These are phyloP conservation scores for Calocera viscosa DNA, from an alignment of 768 basidiomycete species.

Conservation along the genomic window DNA sequence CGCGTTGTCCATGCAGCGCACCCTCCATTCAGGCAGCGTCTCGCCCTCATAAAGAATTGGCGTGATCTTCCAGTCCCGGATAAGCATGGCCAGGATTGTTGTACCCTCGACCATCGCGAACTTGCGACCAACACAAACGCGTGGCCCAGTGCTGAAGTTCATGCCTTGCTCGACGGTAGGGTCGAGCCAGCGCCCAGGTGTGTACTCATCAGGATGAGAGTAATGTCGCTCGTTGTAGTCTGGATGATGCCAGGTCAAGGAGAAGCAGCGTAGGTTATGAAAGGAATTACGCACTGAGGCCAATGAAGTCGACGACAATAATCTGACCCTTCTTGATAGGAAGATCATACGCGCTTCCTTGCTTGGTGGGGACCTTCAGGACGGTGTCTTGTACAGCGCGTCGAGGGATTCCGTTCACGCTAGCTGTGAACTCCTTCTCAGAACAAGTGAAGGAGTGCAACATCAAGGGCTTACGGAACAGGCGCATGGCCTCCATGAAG, in stretches of 20 bases:
- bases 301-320: neutral
- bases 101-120: constrained; percentile 44
- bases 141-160: constrained; percentile 32
- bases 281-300: no score
- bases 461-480: constrained; percentile 25
- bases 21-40: constrained; percentile 24
- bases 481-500: constrained; percentile 25
- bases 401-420: neutral
- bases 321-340: neutral
- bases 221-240: constrained; percentile 43
- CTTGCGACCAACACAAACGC: constrained; percentile 42
- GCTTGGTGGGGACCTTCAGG: neutral
- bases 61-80: constrained; percentile 43
- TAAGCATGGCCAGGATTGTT: constrained; percentile 39
- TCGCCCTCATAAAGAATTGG: constrained; percentile 32
- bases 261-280: no score
- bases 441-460: no score
- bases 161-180: constrained; percentile 10
- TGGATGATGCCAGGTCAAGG: no score
- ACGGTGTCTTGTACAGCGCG: neutral
- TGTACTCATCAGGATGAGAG: constrained; percentile 37
- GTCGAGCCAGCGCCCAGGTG: constrained; percentile 41
- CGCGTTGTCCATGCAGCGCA: neutral
- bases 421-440: neutral
- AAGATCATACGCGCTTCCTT: neutral